Evolutionary conservation across 2,329 filamentous ascomycete genomes (phyloP).

Genomic region (Ophiosphaerella narmari): DNA sequence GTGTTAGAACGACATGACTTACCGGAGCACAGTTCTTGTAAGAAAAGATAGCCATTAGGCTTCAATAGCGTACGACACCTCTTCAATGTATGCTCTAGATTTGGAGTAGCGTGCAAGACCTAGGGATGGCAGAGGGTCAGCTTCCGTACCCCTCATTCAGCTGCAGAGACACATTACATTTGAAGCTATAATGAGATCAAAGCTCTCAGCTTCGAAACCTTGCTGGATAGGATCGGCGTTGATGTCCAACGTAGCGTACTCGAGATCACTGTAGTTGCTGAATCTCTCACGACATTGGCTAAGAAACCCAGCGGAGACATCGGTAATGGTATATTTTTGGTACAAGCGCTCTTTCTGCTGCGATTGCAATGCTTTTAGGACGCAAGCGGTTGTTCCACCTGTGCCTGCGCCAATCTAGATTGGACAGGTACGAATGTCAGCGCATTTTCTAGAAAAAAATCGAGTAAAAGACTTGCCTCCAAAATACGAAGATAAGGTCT

Average conservation of each 20-base stretch:
- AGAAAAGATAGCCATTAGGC: not conserved
- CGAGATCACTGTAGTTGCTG: not conserved
- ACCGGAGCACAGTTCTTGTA: not conserved
- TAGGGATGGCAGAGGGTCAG: too few relatives aligned
- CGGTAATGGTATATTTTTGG: not conserved
- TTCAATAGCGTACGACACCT: not conserved
- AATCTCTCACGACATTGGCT: not conserved
- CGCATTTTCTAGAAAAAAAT: not conserved
- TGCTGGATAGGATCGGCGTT: constrained; percentile 4
- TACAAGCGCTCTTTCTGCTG: not conserved
- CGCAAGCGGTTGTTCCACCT: not conserved
- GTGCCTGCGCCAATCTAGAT: not conserved
- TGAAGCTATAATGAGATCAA: constrained; percentile 22
- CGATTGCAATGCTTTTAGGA: not conserved
- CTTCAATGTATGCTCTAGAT: not conserved
- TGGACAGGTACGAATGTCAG: not conserved
- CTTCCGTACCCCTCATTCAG: too few relatives aligned
- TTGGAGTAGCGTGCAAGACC: constrained; percentile 3
- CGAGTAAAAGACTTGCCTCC: not conserved
- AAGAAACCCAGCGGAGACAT: not conserved
- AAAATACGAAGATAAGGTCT: not conserved
- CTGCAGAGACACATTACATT: constrained; percentile 7
- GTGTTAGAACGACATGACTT: not conserved
- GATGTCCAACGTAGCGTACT: not conserved
- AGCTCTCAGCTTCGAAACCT: constrained; percentile 6